Evolutionary conservation across 306 rosid species (phyloP).

Genomic region (Acacia melanoxylon): DNA sequence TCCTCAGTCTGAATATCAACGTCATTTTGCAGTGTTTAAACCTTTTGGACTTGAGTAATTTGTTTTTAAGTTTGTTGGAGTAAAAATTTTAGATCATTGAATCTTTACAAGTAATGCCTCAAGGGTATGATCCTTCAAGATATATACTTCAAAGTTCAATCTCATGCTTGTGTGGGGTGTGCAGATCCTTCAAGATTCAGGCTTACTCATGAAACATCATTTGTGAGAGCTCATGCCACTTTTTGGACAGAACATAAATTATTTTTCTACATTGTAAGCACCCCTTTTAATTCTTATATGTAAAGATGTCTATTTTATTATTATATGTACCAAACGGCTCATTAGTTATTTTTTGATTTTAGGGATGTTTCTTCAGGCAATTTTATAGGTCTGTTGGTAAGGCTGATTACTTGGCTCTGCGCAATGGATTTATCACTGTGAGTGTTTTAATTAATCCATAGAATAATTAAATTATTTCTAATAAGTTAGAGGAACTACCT

Average conservation of each 20-base stretch:
- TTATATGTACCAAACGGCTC: not conserved
- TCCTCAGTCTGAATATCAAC: not conserved
- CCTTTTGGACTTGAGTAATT: too few relatives aligned
- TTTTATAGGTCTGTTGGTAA: conserved; percentile 84
- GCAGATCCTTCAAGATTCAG: conserved; percentile 88
- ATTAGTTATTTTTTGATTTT: conserved; percentile 25
- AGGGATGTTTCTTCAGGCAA: conserved; percentile 94
- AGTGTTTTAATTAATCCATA: conserved; percentile 39
- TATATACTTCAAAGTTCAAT: not conserved
- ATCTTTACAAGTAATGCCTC: not conserved
- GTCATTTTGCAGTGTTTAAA: not conserved
- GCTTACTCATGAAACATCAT: conserved; percentile 91
- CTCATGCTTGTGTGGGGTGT: conserved; percentile 8
- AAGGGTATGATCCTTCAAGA: not conserved
- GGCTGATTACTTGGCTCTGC: conserved; percentile 84
- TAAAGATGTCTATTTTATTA: not conserved
- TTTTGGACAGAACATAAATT: conserved; percentile 72
- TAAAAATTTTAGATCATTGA: not conserved
- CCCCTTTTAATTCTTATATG: not conserved
- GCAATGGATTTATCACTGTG: conserved; percentile 90
- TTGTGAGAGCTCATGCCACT: conserved; percentile 83
- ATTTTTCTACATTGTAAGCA: conserved; percentile 86
- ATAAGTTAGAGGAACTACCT: not conserved
- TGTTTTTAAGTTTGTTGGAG: not conserved
- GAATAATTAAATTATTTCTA: not conserved